A percentile compares a stretch with the other conserved stretches of the same genome.
phyloP scores from a whole-genome alignment of 1,284 basidiomycete species.

The Pyrrhoderma noxium region DNA sequence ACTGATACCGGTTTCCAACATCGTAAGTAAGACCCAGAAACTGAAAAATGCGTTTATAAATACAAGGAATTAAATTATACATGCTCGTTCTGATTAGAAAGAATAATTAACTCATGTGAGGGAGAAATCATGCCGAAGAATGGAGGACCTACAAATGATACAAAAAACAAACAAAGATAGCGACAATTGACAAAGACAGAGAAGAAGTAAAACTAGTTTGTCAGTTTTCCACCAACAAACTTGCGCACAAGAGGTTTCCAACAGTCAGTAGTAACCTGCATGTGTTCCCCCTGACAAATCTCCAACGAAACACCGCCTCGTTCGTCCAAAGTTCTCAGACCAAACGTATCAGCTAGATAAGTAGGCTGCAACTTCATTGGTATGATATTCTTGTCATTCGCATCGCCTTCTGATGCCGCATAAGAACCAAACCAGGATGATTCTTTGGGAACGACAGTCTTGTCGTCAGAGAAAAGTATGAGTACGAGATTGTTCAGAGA shows the following conservation, averaged over 20 bases:
- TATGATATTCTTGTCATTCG: constrained; percentile 41
- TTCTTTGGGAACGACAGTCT: constrained; percentile 77
- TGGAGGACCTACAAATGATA: too few species aligned
- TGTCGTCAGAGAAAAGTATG: constrained; percentile 62
- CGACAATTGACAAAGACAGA: neutral
- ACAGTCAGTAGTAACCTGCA: constrained; percentile 61
- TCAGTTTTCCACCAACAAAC: constrained; percentile 36
- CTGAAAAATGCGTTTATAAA: too few species aligned
- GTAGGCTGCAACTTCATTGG: constrained; percentile 72
- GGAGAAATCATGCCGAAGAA: too few species aligned
- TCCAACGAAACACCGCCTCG: constrained; percentile 55
- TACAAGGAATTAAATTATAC: too few species aligned
- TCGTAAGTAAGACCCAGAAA: too few species aligned
- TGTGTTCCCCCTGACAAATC: constrained; percentile 76
- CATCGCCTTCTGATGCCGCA: constrained; percentile 29
- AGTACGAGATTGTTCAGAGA: constrained; percentile 57
- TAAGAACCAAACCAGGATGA: constrained; percentile 81
- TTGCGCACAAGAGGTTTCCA: constrained; percentile 48
- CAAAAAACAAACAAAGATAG: too few species aligned
- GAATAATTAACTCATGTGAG: too few species aligned
- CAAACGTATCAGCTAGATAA: constrained; percentile 87
- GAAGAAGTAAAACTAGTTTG: neutral
- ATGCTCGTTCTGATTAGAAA: too few species aligned
- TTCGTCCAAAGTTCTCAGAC: constrained; percentile 70
- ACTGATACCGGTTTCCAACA: too few species aligned